Base-by-base conservation (phyloP, 2,329 filamentous ascomycete genomes). In the Leptographium flavum region DNA sequence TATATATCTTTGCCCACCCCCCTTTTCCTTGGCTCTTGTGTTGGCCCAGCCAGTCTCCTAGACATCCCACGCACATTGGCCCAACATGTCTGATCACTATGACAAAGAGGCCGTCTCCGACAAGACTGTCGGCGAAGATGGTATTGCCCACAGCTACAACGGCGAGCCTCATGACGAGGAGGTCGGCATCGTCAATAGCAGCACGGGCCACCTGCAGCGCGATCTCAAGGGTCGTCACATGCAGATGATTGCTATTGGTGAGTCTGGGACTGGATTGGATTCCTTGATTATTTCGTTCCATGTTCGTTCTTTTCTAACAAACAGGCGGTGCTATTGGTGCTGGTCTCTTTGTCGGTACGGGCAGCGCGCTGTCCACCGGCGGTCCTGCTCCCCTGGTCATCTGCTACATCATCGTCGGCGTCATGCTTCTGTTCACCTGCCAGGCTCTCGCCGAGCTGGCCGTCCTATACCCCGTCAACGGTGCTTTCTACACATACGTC, bases 301-400 rank as follows among this genome's bases (percentile, higher is more conserved):
- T 11, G 8, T 30, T 1, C 17, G 19, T 30, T 22, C 28, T 1
- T 3, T 31, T 25, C 23, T 31, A 23, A 22, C n/a, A 11, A 14
- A n/a, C 44, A 64, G 63, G 64, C 44, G 65, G 65, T 55, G 61
- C 65, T 14, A 67, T 68, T 40, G 65, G 65, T 47, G 65, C 65
- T 51, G 81, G 82, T 65, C 68, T 86, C 10, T 86, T 86, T 58
- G 78, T 87, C 47, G 74, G 79, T 40, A 80, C 79, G 3, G 80
- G 79, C 41, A 59, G 58, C 37, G 77, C 78, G 31, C 62, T 83
- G 43, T 63, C 68, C 22, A 64, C 59, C n/a, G 80, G 78, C 55
- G 81, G 80, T 23, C 81, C 79, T 15, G 65, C 60, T 3, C 53
- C 64, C 9, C 55, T 69, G 50, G 56, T 71, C 31, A 66, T 72